Percentiles rank a stretch among this genome's conserved stretches.
Conservation (phyloP, 2,329 filamentous ascomycete species). For the Aspergillaceae sp. region DNA sequence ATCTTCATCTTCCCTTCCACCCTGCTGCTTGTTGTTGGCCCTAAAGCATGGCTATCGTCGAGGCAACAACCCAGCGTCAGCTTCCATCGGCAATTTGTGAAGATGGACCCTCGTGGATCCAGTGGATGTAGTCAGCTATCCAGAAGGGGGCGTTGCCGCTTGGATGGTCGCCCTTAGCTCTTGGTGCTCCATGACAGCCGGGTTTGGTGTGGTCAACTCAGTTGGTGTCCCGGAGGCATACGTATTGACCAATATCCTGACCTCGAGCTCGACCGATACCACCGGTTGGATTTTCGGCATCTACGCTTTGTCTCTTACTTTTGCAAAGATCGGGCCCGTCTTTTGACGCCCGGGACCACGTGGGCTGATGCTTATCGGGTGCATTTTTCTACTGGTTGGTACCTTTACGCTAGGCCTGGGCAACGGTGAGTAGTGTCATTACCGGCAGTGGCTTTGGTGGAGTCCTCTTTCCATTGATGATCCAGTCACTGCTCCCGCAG, state of each 20-base stretch:
- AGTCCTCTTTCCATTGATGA: conserved; percentile 23
- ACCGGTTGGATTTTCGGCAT: conserved; percentile 22
- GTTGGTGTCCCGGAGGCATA: background rate
- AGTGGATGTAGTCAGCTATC: background rate
- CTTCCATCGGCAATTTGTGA: too few relatives aligned
- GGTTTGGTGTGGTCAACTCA: background rate
- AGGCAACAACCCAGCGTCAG: too few relatives aligned
- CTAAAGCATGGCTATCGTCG: too few relatives aligned
- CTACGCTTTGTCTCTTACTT: conserved; percentile 21
- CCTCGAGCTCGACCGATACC: background rate
- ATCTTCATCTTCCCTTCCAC: too few relatives aligned
- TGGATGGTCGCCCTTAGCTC: background rate
- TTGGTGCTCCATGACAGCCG: background rate
- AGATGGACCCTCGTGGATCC: too few relatives aligned
- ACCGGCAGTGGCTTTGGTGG: conserved; percentile 25
- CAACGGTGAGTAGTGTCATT: background rate
- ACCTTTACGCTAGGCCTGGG: conserved; percentile 6
- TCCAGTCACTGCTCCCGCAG: conserved; percentile 16
- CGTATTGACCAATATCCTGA: background rate
- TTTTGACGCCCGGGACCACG: conserved; percentile 23
- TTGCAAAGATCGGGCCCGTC: conserved; percentile 19
- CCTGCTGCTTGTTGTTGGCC: too few relatives aligned
- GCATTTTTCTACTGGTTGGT: conserved; percentile 8
- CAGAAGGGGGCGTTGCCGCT: background rate
- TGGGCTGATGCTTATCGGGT: conserved; percentile 14